Evolutionary conservation across 1,284 basidiomycete genomes (phyloP).

Genomic region (Tylopilus orsonianus): DNA sequence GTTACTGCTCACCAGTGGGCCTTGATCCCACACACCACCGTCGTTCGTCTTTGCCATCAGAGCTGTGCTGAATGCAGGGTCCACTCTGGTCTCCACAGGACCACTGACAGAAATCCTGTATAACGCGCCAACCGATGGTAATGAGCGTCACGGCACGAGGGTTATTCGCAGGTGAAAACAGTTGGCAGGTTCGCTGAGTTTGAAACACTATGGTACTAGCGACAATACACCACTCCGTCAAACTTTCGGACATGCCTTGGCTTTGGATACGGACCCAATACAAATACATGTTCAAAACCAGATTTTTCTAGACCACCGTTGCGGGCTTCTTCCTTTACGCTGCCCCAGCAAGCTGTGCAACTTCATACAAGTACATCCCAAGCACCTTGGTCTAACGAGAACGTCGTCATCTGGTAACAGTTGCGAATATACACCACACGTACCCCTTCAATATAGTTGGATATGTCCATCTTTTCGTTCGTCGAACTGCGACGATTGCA

Average conservation of each 20-base stretch:
- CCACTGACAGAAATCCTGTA: neutral
- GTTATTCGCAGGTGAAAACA: neutral
- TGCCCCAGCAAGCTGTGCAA: conserved; percentile 42
- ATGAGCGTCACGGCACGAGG: neutral
- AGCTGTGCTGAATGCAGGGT: neutral
- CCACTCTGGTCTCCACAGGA: conserved; percentile 1
- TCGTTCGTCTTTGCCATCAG: conserved; percentile 16
- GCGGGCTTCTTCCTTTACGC: conserved; percentile 11
- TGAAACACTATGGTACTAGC: too few species aligned
- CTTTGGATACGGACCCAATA: neutral
- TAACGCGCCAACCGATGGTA: conserved; percentile 6
- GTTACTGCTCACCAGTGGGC: conserved; percentile 13
- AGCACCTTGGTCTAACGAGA: conserved; percentile 66
- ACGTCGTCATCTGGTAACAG: conserved; percentile 6
- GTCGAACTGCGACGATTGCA: conserved; percentile 60
- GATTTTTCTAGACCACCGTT: neutral
- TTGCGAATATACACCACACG: conserved; percentile 21
- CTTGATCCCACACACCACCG: conserved; percentile 20
- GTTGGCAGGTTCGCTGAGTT: conserved; percentile 25
- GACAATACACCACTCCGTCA: too few species aligned
- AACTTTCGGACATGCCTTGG: neutral
- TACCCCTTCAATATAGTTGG: conserved; percentile 92
- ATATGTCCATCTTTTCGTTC: conserved; percentile 94
- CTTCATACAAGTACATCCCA: conserved; percentile 83
- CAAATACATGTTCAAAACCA: conserved; percentile 6